Percentiles rank a stretch among this genome's conserved stretches.
Conservation (phyloP, 2,329 filamentous ascomycete species). For the Orbilia blumenaviensis region DNA sequence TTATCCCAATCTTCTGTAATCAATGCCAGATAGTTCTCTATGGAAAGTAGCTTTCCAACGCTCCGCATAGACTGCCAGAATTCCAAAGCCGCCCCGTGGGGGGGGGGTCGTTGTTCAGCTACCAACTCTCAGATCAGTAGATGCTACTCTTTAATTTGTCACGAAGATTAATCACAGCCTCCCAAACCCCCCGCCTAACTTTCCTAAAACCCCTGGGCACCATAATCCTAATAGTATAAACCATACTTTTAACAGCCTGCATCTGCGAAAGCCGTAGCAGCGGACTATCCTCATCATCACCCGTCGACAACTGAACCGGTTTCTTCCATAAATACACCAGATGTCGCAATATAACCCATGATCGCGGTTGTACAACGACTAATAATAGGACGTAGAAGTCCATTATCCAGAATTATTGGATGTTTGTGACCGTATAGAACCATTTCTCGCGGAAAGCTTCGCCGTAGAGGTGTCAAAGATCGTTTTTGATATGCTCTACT, state of each 20-base stretch:
- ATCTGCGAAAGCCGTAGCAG: background rate
- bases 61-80: background rate
- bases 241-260: background rate
- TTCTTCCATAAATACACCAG: background rate
- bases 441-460: conserved; percentile 10
- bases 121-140: too few relatives aligned
- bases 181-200: too few relatives aligned
- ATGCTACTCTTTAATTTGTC: too few relatives aligned
- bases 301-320: background rate
- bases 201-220: background rate
- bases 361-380: background rate
- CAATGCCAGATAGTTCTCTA: background rate
- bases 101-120: too few relatives aligned
- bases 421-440: background rate
- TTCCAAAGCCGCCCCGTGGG: too few relatives aligned
- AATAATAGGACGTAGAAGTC: background rate
- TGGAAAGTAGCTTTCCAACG: background rate
- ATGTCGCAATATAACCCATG: background rate
- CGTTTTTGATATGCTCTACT: background rate
- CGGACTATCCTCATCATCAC: background rate
- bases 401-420: background rate
- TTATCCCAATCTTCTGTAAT: too few relatives aligned
- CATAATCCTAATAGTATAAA: background rate
- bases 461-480: background rate
- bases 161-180: too few relatives aligned